phyloP scores from a whole-genome alignment of 495 filamentous ascomycete genomes.

The Umbilicaria muhlenbergii region DNA sequence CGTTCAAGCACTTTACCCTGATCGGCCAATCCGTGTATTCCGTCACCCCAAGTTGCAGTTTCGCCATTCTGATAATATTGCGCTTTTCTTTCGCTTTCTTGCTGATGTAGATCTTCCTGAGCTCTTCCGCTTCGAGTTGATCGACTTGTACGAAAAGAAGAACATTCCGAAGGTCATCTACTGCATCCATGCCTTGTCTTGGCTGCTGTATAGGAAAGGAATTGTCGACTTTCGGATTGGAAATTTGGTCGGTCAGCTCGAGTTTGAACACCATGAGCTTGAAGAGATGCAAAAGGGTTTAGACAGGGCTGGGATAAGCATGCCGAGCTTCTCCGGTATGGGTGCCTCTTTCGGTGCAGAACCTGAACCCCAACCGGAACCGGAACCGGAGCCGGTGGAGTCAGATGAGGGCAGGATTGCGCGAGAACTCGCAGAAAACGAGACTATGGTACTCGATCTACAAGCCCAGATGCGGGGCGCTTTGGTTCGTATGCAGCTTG shows the following conservation, averaged over 20 bases:
- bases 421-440: slow-evolving; percentile 65
- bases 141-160: slow-evolving; percentile 98
- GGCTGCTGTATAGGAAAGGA: slow-evolving; percentile 86
- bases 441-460: slow-evolving; percentile 54
- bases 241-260: slow-evolving; percentile 92
- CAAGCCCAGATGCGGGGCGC: slow-evolving; percentile 82
- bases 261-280: slow-evolving; percentile 95
- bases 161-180: slow-evolving; percentile 99
- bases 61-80: slow-evolving; percentile 94
- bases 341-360: slow-evolving; percentile 89
- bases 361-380: slow-evolving; percentile 42
- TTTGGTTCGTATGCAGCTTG: slow-evolving; percentile 58
- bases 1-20: slow-evolving; percentile 78
- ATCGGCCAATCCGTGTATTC: slow-evolving; percentile 66
- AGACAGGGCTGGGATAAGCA: slow-evolving; percentile 82
- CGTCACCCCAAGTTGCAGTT: slow-evolving; percentile 70
- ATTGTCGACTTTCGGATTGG: slow-evolving; percentile 92
- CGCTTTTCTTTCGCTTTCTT: slow-evolving; percentile 81
- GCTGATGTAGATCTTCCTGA: slow-evolving; percentile 91
- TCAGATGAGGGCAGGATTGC: slow-evolving; percentile 82
- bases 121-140: slow-evolving; percentile 95
- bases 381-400: slow-evolving; percentile 56
- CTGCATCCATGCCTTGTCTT: slow-evolving; percentile 93
- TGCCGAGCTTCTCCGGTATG: slow-evolving; percentile 97
- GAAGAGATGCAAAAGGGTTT: slow-evolving; percentile 94